Conservation (phyloP, 805 yeast genomes). For the Yamadazyma sp. region DNA sequence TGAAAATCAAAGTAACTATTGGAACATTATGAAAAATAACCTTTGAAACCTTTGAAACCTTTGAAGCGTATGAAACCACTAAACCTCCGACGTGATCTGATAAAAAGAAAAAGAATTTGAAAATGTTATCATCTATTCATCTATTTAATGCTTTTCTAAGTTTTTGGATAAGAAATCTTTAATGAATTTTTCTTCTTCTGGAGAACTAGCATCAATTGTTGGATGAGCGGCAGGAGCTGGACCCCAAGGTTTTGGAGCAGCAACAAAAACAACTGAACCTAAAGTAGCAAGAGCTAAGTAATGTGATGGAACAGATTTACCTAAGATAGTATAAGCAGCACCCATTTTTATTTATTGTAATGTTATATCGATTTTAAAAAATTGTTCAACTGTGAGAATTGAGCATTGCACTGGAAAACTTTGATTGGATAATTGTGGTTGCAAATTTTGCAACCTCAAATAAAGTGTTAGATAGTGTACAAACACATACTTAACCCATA, state of each 20-base stretch:
- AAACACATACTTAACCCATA: not conserved
- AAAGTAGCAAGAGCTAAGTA: slow-evolving; percentile 80
- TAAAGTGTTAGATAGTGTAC: not conserved
- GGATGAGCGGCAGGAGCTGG: slow-evolving; percentile 61
- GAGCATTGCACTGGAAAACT: not conserved
- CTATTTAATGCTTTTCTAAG: slow-evolving; percentile 29
- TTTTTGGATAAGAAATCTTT: slow-evolving; percentile 59
- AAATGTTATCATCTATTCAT: not conserved
- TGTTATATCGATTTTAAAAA: not conserved
- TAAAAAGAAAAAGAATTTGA: no score
- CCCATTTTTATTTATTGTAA: slow-evolving; percentile 52
- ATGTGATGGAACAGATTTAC: slow-evolving; percentile 81
- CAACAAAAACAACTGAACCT: slow-evolving; percentile 60
- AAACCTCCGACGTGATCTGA: no score
- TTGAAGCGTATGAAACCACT: no score
- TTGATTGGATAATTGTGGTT: slow-evolving; percentile 14
- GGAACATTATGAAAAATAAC: no score
- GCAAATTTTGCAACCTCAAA: slow-evolving; percentile 10
- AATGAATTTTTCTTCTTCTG: slow-evolving; percentile 89
- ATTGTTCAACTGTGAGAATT: not conserved
- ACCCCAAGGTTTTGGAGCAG: slow-evolving; percentile 73
- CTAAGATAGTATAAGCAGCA: slow-evolving; percentile 79
- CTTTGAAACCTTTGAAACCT: no score
- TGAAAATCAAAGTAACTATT: no score
- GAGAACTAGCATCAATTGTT: slow-evolving; percentile 68